Conservation (phyloP, 345 rosid species). For the Lagerstroemia speciosa region DNA sequence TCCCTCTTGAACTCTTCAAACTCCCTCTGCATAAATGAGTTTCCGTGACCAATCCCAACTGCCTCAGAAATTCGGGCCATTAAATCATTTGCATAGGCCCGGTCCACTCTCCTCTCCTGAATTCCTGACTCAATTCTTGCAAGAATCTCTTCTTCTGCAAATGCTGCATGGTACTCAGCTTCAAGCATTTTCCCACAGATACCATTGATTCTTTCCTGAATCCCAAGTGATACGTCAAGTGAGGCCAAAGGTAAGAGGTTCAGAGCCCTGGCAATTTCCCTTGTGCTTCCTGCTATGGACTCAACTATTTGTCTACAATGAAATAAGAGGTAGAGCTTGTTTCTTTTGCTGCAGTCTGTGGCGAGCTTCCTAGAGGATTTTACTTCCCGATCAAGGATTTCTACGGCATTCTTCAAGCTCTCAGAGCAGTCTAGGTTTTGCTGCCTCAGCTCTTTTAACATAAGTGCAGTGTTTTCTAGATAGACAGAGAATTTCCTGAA, state of each 20-base stretch:
- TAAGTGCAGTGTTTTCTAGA: constrained; percentile 41
- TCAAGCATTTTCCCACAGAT: constrained; percentile 39
- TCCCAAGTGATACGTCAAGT: constrained; percentile 37
- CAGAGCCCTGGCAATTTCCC: constrained; percentile 47
- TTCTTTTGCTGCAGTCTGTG: constrained; percentile 39
- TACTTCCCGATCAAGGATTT: constrained; percentile 43
- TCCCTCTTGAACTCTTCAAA: constrained; percentile 57
- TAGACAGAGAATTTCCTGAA: constrained; percentile 40
- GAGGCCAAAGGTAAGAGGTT: constrained; percentile 50
- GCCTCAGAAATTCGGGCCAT: constrained; percentile 48
- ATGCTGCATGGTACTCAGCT: constrained; percentile 49
- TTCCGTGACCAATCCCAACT: constrained; percentile 48
- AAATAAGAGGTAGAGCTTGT: constrained; percentile 55
- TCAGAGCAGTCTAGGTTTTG: constrained; percentile 26
- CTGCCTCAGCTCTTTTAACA: constrained; percentile 40
- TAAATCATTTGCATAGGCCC: constrained; percentile 51
- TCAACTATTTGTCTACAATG: constrained; percentile 39
- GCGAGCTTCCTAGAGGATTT: constrained; percentile 40
- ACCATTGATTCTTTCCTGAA: constrained; percentile 30
- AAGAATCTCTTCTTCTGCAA: constrained; percentile 55
- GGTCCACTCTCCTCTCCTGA: constrained; percentile 51
- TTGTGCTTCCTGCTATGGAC: constrained; percentile 25
- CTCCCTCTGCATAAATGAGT: constrained; percentile 38
- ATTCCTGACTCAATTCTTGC: constrained; percentile 57
- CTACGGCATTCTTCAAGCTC: constrained; percentile 34